Base-by-base conservation (phyloP, 192 early-diverging fungal genomes). In the Coemansia guatemalensis region DNA sequence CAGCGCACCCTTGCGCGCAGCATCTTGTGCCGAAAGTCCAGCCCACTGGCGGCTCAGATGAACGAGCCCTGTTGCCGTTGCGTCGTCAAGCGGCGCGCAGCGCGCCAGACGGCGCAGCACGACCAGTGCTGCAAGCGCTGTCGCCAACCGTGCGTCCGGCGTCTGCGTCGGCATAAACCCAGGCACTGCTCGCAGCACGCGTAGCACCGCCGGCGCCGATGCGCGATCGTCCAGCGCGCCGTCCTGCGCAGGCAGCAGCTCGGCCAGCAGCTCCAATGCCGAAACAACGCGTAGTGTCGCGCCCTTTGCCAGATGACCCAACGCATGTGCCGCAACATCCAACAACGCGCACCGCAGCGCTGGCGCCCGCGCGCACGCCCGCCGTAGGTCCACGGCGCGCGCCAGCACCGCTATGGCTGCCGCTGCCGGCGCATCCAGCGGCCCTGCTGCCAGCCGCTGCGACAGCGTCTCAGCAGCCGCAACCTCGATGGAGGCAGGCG, bases 321-420 rank as follows among this genome's bases (percentile, higher is more conserved):
- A 47, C 11, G 14, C 39, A 44, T 56, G 68, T 1, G 53, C 50
- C 4, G 59, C 63, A 0, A 51, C 32, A 20, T 66, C 77, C 39
- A 74, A 25, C 48, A 80, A 58, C 14, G 68, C 60, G 26, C 72
- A 67, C 8, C 60, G 69, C 64, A 81, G 26, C 3, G 69, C 69
- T 1, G 79, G 79, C 30, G 74, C 68, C 18, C 44, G 55, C 12
- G 53, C 27, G 22, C 79, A 72, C 22, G 32, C 52, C 11, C 59
- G 62, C 11, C 73, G 73, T 14, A 81, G 53, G 8, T 25, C 32
- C 17, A 72, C 48, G 0, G 79, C 66, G 2, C 74, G 79, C 7
- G 48, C 67, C 1, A 69, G 50, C 1, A 58, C 41, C 12, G 44
- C 64, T 8, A 51, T 18, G 0, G 48, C 41, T 3, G 52, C 33